Base-by-base conservation (phyloP, 495 filamentous ascomycete species). In the Lasiosphaeria miniovina region DNA sequence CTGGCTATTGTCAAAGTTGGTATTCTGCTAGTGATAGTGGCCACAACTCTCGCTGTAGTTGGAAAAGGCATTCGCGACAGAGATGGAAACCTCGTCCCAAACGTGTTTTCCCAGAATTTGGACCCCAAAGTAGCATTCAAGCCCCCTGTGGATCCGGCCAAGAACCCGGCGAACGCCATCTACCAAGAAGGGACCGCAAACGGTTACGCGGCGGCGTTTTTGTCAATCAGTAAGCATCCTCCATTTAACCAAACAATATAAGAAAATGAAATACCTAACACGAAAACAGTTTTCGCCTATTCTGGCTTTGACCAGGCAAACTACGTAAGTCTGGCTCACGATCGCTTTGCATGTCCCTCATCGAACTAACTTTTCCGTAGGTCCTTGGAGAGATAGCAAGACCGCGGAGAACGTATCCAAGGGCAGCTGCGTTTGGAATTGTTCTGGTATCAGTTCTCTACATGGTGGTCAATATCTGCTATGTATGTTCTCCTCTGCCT, bases 1-100 rank as follows among this genome's bases (percentile, higher is more conserved):
- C 68, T 84, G 40, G 83, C 79, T 3, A 43, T 74, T 0, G 61
- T 82, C 51, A 85, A 85, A 59, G 64, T 79, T 10, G 49, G 66
- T 6, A 73, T 80, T 3, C 67, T 84, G 35, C 33, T 81, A 1
- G 58, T 74, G 1, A 55, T 55, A 38, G 33, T 55, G 8, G 17
- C n/a, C 17, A 55, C 53, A 6, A 55, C 53, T 8, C 53, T 55
- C 36, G 53, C 53, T 8, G 53, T 55, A 10, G 36, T 55, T 24
- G 53, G 53, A 8, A 34, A 34, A 7, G 53, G 36, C n/a, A n/a
- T 55, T 11, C 34, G 45, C 8, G 53, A 55, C 53, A 14, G n/a
- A 32, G 24, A 55, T 15, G 53, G 53, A 43, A 46, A 55, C 36
- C 17, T 12, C n/a, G 38, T 55, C 17, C 36, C 11, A 11, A 55